These are phyloP conservation scores for Cenchrus purpureus DNA, from an alignment of 176 grass and related monocot genomes.

Conservation along the genomic window DNA sequence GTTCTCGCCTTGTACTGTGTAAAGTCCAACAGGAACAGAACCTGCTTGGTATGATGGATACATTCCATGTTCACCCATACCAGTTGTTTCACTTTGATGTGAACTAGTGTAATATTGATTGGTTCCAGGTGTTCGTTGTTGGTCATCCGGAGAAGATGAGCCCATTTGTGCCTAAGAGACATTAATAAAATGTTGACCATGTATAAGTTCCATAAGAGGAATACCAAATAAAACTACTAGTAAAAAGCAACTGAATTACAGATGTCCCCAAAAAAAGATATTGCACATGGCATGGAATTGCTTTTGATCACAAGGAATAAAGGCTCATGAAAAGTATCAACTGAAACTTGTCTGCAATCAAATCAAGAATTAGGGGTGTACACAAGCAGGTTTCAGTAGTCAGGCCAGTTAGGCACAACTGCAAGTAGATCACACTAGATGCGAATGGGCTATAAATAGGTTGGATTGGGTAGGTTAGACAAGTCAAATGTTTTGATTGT, in stretches of 20 bases:
- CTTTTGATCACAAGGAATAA: not conserved
- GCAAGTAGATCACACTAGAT: not conserved
- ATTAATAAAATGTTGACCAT: slow-evolving; percentile 16
- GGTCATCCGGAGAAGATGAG: slow-evolving; percentile 70
- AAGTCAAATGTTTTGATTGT: not conserved
- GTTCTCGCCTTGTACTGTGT: slow-evolving; percentile 74
- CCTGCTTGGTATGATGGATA: slow-evolving; percentile 77
- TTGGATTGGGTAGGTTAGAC: not conserved
- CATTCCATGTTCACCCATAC: slow-evolving; percentile 57
- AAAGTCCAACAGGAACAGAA: slow-evolving; percentile 67
- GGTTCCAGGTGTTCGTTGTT: slow-evolving; percentile 52
- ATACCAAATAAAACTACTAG: not conserved
- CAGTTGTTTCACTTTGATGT: slow-evolving; percentile 60
- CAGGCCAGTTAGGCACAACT: not conserved
- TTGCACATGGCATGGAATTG: not conserved
- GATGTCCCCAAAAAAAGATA: not conserved
- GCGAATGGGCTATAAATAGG: not conserved
- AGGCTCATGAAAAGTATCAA: not conserved
- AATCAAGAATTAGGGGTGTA: not conserved
- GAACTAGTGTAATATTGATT: slow-evolving; percentile 61
- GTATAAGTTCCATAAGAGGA: not conserved
- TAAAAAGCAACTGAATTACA: not conserved
- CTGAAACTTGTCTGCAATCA: no score
- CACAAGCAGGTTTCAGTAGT: not conserved
- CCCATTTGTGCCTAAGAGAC: slow-evolving; percentile 63